These are phyloP conservation scores for Onygenales sp. DNA, from an alignment of 2,329 filamentous ascomycete species.

Conservation along the genomic window DNA sequence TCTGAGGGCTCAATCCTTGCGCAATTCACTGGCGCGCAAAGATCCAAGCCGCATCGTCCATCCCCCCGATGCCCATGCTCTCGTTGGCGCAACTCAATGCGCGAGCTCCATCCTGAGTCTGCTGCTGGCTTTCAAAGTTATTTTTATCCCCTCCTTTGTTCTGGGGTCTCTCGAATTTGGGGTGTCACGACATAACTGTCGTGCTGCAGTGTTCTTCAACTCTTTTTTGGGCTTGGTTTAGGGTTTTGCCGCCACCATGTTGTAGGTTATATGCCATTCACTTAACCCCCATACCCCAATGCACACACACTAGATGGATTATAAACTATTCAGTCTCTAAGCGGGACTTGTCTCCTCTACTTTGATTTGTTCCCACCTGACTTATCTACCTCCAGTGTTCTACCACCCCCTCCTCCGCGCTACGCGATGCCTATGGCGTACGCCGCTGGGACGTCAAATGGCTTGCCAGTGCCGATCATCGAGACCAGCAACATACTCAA, in stretches of 20 bases:
- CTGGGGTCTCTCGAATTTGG: neutral
- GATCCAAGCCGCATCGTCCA: no score
- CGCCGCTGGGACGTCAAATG: slow-evolving; percentile 61
- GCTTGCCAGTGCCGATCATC: slow-evolving; percentile 63
- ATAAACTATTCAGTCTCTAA: neutral
- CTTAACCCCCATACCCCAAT: neutral
- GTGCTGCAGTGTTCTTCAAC: neutral
- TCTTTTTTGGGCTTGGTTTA: neutral
- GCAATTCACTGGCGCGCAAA: no score
- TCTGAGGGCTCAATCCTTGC: no score
- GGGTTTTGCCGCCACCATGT: slow-evolving; percentile 12
- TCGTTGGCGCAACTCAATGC: neutral
- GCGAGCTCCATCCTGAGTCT: neutral
- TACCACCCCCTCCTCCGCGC: slow-evolving; percentile 73
- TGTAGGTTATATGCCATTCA: slow-evolving; percentile 11
- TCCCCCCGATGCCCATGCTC: no score
- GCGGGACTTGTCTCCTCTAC: neutral
- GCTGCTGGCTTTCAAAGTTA: neutral
- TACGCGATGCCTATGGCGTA: slow-evolving; percentile 68
- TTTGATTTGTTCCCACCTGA: slow-evolving; percentile 16
- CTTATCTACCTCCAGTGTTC: slow-evolving; percentile 53
- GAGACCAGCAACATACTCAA: slow-evolving; percentile 89
- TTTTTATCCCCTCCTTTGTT: neutral
- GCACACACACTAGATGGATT: neutral
- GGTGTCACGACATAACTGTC: neutral